A percentile compares a stretch with the other conserved stretches of the same genome.
These are phyloP conservation scores for Saksenaea vasiformis DNA, from an alignment of 371 early-diverging fungal species.

Conservation along the genomic window DNA sequence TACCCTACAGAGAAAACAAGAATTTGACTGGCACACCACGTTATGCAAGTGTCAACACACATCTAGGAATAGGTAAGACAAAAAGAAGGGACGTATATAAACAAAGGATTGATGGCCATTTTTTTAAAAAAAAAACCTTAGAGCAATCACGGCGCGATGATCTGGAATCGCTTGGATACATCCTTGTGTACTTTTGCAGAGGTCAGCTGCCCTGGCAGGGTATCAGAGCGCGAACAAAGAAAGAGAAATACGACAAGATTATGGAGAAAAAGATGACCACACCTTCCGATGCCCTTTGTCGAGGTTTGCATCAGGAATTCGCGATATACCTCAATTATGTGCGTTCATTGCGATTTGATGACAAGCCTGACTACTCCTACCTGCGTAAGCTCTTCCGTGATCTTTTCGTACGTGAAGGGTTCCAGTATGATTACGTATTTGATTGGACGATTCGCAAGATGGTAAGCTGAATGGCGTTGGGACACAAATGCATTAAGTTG, in stretches of 20 bases:
- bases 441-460: constrained; percentile 88
- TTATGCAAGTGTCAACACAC: constrained; percentile 99
- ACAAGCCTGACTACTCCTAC: constrained; percentile 98
- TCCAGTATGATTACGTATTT: constrained; percentile 96
- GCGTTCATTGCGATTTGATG: constrained; percentile 96
- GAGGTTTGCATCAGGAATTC: constrained; percentile 95
- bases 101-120: neutral
- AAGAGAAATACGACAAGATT: constrained; percentile 99
- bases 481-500: neutral
- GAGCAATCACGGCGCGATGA: constrained; percentile 99
- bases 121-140: constrained; percentile 16
- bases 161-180: constrained; percentile 99
- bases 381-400: constrained; percentile 95
- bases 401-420: constrained; percentile 94
- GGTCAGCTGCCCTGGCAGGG: constrained; percentile 99
- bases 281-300: constrained; percentile 94
- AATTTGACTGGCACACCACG: constrained; percentile 99
- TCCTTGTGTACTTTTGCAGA: constrained; percentile 98
- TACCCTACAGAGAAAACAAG: constrained; percentile 97
- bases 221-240: constrained; percentile 95
- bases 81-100: neutral
- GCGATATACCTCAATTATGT: constrained; percentile 97
- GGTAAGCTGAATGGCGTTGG: constrained; percentile 26
- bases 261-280: constrained; percentile 99
- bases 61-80: constrained; percentile 87